Base-by-base conservation (phyloP, 192 early-diverging fungal genomes). In the Rhizoclosmatium sp. region DNA sequence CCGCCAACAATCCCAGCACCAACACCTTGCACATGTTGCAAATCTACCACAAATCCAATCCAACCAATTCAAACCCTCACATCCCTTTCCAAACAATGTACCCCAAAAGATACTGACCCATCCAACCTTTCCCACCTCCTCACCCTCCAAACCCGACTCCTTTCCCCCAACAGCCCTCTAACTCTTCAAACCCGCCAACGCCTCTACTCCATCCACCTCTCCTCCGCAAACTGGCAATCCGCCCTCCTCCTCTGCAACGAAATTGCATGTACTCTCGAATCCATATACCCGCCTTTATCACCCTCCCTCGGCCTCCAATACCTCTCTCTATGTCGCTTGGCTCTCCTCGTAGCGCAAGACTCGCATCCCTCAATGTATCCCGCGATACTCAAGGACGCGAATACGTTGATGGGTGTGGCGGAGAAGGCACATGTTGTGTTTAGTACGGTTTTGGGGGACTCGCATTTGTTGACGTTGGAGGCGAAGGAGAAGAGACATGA, bases 241-340 rank as follows among this genome's bases (percentile, higher is more conserved):
- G 62, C 62, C 10, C 21, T 65, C 23, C 23, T 10, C 5, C 5
- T 42, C 21, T 65, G 62, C 21, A 7, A 10, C 41, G 23, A 65
- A 16, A 7, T 65, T 5, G 21, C 21, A 7, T 16, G 10, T 21
- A 21, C 5, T 21, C 10, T 65, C 10, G 12, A 65, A 65, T 40
- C 21, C 7, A 5, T 65, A 21, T 65, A 65, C 21, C 62, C 62
- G 9, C 7, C 7, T 10, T 16, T 40, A 10, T 16, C 10, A 7
- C 62, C 62, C 21, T 7, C 41, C 7, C 62, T 65, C 10, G 62
- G 62, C 21, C 62, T 65, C 10, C 62, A 65, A 21, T 65, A 65
- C 21, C 62, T 65, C 7, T 5, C 62, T 10, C 10, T 5, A 16
- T 5, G 10, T 21, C 62, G 62, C 5, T 42, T 65, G 21, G 21